Conservation (phyloP, 257 asterid species). For the Solanum stenotomum region DNA sequence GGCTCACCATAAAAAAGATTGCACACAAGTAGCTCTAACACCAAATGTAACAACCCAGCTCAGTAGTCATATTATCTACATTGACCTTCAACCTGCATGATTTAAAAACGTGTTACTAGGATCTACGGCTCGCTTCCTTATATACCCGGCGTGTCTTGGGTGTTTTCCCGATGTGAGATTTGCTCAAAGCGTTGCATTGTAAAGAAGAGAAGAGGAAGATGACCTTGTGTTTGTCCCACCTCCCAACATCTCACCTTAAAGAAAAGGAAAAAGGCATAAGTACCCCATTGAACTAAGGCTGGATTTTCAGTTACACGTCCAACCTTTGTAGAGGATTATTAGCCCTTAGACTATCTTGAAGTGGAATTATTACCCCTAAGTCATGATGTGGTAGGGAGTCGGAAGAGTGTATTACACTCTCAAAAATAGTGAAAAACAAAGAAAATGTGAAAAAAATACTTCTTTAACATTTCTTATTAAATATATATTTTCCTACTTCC, state of each 20-base stretch:
- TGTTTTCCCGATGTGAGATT: not conserved
- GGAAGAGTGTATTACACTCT: not conserved
- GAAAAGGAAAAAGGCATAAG: not conserved
- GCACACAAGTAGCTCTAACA: not conserved
- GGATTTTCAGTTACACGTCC: not conserved
- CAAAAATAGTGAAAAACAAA: not conserved
- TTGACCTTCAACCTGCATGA: not conserved
- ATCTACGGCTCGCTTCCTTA: not conserved
- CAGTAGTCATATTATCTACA: not conserved
- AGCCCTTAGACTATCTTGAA: not conserved
- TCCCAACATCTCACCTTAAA: not conserved
- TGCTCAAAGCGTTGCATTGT: not conserved
- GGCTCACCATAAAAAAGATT: not conserved
- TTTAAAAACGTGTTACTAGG: not conserved
- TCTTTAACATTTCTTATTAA: not conserved
- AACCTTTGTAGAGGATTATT: not conserved
- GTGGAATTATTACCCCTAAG: not conserved
- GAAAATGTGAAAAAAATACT: not conserved
- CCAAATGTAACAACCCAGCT: not conserved
- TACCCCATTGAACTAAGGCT: not conserved
- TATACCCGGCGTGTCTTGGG: not conserved
- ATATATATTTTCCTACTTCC: not conserved
- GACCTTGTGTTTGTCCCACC: not conserved
- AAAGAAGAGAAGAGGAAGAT: not conserved
- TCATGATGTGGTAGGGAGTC: not conserved